These are phyloP conservation scores for Botryotinia calthae DNA, from an alignment of 2,329 filamentous ascomycete species.

Conservation along the genomic window DNA sequence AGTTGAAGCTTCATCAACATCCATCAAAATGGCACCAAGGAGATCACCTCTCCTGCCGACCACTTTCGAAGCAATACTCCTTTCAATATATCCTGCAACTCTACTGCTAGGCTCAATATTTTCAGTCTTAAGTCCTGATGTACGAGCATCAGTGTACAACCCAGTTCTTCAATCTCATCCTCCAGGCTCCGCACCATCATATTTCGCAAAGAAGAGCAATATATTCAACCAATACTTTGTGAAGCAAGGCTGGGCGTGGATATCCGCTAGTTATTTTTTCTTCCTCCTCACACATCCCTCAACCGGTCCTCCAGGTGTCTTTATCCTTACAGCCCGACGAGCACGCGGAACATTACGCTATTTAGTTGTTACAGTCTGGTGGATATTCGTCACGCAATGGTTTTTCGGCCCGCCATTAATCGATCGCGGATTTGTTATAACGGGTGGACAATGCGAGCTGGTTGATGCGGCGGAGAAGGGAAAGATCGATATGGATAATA, in stretches of 20 bases:
- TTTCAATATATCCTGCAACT: slow-evolving; percentile 72
- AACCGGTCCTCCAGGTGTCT: slow-evolving; percentile 44
- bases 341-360: slow-evolving; percentile 66
- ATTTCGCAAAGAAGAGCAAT: slow-evolving; percentile 94
- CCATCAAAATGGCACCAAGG: slow-evolving; percentile 27
- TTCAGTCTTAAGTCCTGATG: slow-evolving; percentile 71
- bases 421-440: slow-evolving; percentile 84
- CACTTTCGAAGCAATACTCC: slow-evolving; percentile 60
- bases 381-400: slow-evolving; percentile 92
- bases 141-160: slow-evolving; percentile 63
- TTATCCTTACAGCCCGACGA: slow-evolving; percentile 45
- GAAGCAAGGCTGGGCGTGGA: slow-evolving; percentile 94
- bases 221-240: slow-evolving; percentile 91
- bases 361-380: slow-evolving; percentile 68
- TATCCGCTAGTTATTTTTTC: slow-evolving; percentile 67
- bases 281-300: slow-evolving; percentile 69
- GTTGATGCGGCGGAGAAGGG: slow-evolving; percentile 50
- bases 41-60: slow-evolving; percentile 65
- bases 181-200: slow-evolving; percentile 63
- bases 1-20: slow-evolving; percentile 22
- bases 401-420: slow-evolving; percentile 90
- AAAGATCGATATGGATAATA: slow-evolving; percentile 45
- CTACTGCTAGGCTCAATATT: slow-evolving; percentile 81
- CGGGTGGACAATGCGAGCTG: slow-evolving; percentile 77
- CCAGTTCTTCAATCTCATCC: slow-evolving; percentile 60